Evolutionary conservation across 1,284 basidiomycete genomes (phyloP), one percentile per base, ranked within the genome.

Genomic region (Neonothopanus nambi): DNA sequence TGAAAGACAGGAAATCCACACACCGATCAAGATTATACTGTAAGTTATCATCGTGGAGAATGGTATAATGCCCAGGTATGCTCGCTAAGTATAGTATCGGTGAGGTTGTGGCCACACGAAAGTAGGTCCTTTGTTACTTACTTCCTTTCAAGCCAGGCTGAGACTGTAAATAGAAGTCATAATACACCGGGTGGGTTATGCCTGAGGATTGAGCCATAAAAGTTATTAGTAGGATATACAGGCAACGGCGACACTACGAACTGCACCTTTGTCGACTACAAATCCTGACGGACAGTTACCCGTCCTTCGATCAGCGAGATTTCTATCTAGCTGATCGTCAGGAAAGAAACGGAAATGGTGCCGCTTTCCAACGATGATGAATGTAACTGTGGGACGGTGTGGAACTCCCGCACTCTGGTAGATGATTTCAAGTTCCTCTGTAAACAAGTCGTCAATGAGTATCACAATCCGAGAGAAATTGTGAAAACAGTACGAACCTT

Each of bases 261-360:
- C 30, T 18, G 30, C n/a, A 64, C 69, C 63, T 52, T 59, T 50
- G 36, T 74, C 70, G 6, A 67, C 67, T 7, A 70, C 63, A 47
- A 70, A 68, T 1, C 65, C 66, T 37, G 69, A 57, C 8, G 55
- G 61, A 30, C 69, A 63, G 45, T 74, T 74, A 2, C 62, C 63
- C 8, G 30, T 33, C 13, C 8, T 33, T 13, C 4, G 9, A 33
- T 33, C 30, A 24, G 68, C 67, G 26, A 42, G 54, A 43, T 70
- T 69, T n/a, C 38, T 52, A 11, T 57, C 46, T 9, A 57, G 51
- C 2, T 39, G 38, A 12, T 59, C 42, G 6, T 54, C 43, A 3
- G 75, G 72, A 55, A 76, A 76, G 61, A 75, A 74, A 13, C 71
- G 59, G 26, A 70, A 63, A 54, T 74, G 73, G 46, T 73, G 73